These are phyloP conservation scores for Reticulascus tulasneorum DNA, from an alignment of 2,329 filamentous ascomycete species.

Conservation along the genomic window DNA sequence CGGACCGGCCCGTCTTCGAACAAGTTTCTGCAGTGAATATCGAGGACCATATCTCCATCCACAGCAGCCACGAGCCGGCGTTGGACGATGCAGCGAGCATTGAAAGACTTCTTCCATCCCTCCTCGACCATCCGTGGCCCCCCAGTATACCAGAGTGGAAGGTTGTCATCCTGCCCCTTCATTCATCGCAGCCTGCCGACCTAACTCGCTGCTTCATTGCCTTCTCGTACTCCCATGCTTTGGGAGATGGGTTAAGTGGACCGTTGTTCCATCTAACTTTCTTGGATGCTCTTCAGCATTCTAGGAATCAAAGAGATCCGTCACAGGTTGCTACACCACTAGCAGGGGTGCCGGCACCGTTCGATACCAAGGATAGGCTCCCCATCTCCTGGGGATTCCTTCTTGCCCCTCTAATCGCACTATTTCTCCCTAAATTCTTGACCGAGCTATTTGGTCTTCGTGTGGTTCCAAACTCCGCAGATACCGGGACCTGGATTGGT, in stretches of 20 bases:
- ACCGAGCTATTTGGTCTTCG: slow-evolving; percentile 26
- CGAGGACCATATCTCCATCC: slow-evolving; percentile 31
- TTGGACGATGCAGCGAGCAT: slow-evolving; percentile 8
- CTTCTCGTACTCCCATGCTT: slow-evolving; percentile 38
- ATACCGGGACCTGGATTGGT: slow-evolving; percentile 29
- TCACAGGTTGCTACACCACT: slow-evolving; percentile 9
- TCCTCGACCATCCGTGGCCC: slow-evolving; percentile 29
- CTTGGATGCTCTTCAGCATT: slow-evolving; percentile 18
- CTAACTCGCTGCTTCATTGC: slow-evolving; percentile 32
- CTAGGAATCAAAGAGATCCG: neutral
- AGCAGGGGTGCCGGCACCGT: slow-evolving; percentile 25
- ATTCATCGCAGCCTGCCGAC: slow-evolving; percentile 7
- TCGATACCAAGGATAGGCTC: slow-evolving; percentile 33
- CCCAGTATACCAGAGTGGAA: slow-evolving; percentile 35
- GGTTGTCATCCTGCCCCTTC: slow-evolving; percentile 30
- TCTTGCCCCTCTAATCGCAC: slow-evolving; percentile 31
- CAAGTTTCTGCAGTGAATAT: slow-evolving; percentile 28
- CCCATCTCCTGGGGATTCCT: slow-evolving; percentile 41
- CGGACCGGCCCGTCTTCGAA: slow-evolving; percentile 30
- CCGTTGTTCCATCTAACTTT: slow-evolving; percentile 38
- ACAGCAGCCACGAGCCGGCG: slow-evolving; percentile 12
- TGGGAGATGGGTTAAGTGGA: slow-evolving; percentile 39
- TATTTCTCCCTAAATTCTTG: slow-evolving; percentile 31
- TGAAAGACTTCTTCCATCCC: slow-evolving; percentile 19
- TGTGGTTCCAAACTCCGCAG: slow-evolving; percentile 19